A percentile compares a stretch with the other conserved stretches of the same genome.
phyloP scores from a whole-genome alignment of 176 grass and related monocot species.

The Triticum timopheevii region DNA sequence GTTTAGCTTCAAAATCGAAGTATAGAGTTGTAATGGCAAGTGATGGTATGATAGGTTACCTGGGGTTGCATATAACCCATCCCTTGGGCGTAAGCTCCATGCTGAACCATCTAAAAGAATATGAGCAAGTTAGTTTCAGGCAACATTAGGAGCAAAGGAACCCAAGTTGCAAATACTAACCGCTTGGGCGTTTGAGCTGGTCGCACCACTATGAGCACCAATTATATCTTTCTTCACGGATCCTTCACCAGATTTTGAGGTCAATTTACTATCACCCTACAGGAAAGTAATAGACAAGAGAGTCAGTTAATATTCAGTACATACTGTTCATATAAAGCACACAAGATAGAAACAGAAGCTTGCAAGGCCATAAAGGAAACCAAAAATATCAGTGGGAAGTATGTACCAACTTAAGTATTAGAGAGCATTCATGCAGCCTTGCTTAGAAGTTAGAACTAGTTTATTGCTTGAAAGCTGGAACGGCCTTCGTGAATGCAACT shows the following conservation, averaged over 20 bases:
- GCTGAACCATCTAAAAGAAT: slow-evolving; percentile 66
- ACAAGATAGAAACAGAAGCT: neutral
- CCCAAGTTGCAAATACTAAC: slow-evolving; percentile 40
- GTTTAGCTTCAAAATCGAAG: slow-evolving; percentile 16
- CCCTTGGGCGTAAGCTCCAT: slow-evolving; percentile 75
- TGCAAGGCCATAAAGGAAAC: neutral
- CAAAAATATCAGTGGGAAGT: neutral
- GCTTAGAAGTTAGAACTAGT: neutral
- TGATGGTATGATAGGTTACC: slow-evolving; percentile 41
- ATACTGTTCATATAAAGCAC: neutral
- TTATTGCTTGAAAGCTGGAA: neutral
- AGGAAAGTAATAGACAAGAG: slow-evolving; percentile 6
- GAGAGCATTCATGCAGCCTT: neutral
- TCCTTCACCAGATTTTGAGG: slow-evolving; percentile 73
- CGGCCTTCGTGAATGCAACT: neutral
- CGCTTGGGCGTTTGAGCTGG: slow-evolving; percentile 64
- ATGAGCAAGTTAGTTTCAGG: slow-evolving; percentile 30
- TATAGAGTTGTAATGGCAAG: slow-evolving; percentile 15
- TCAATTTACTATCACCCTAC: slow-evolving; percentile 90
- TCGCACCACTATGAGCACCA: slow-evolving; percentile 47
- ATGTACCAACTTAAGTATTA: neutral
- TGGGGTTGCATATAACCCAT: slow-evolving; percentile 98
- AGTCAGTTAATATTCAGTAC: neutral
- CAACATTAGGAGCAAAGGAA: slow-evolving; percentile 4
- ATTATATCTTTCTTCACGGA: slow-evolving; percentile 70